Conservation (phyloP, 768 basidiomycete species). For the Psilocybe azurescens region DNA sequence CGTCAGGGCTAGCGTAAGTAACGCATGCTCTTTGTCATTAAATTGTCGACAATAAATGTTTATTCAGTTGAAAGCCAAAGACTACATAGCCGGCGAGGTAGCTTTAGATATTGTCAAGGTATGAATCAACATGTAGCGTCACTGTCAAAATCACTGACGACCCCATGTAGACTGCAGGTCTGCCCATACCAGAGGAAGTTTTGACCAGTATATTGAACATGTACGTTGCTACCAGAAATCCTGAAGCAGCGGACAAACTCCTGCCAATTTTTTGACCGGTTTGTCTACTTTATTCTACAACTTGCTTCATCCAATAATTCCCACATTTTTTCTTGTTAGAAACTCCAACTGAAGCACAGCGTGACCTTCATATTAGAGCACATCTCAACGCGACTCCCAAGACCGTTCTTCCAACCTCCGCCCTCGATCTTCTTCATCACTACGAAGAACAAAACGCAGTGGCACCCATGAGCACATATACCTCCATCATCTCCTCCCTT, state of each 20-base stretch:
- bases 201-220: slow-evolving; percentile 53
- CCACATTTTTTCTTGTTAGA: slow-evolving; percentile 22
- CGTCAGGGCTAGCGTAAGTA: slow-evolving; percentile 50
- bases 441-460: slow-evolving; percentile 70
- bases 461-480: slow-evolving; percentile 80
- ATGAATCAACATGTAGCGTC: neutral
- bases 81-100: slow-evolving; percentile 52
- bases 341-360: slow-evolving; percentile 57
- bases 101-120: slow-evolving; percentile 64
- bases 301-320: neutral
- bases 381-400: slow-evolving; percentile 57
- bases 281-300: slow-evolving; percentile 15
- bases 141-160: neutral
- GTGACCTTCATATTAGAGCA: slow-evolving; percentile 75
- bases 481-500: slow-evolving; percentile 64
- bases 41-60: neutral
- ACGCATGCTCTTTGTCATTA: slow-evolving; percentile 9
- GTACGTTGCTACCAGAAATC: slow-evolving; percentile 53
- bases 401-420: slow-evolving; percentile 59
- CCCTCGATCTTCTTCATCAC: slow-evolving; percentile 69
- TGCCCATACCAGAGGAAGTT: slow-evolving; percentile 39
- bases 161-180: slow-evolving; percentile 5
- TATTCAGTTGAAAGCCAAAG: slow-evolving; percentile 51
- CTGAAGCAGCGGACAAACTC: slow-evolving; percentile 49
- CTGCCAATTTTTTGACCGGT: slow-evolving; percentile 48